Evolutionary conservation across 1,284 basidiomycete species (phyloP).

Genomic region (Austroboletus niveus): DNA sequence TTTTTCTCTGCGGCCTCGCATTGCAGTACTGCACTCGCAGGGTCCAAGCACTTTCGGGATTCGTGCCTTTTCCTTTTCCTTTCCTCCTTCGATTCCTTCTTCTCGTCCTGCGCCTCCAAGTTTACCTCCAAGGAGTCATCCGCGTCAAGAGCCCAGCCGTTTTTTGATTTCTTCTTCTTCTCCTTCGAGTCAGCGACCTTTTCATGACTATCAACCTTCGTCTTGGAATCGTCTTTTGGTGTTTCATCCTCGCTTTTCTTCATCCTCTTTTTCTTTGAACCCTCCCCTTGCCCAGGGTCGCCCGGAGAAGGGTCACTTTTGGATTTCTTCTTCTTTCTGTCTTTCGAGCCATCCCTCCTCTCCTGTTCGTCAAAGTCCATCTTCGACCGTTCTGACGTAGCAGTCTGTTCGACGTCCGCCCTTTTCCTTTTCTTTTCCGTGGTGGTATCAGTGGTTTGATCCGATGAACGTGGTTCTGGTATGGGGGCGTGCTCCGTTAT

Average conservation of each 20-base stretch:
- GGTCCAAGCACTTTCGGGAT: slow-evolving; percentile 1
- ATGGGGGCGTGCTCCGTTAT: not conserved
- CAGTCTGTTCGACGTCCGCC: not conserved
- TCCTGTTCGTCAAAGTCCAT: slow-evolving; percentile 4
- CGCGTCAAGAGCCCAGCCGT: not conserved
- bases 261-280: slow-evolving; percentile 1
- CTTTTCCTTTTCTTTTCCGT: not conserved
- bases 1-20: slow-evolving; percentile 10
- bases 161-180: slow-evolving; percentile 25
- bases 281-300: slow-evolving; percentile 1
- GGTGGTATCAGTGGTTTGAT: not conserved
- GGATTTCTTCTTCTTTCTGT: slow-evolving; percentile 23
- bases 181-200: slow-evolving; percentile 12
- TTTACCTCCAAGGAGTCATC: not conserved
- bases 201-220: slow-evolving; percentile 2
- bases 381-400: not conserved
- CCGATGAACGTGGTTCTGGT: not conserved
- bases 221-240: not conserved
- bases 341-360: slow-evolving; percentile 20
- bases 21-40: not conserved
- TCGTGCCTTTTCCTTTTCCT: slow-evolving; percentile 12
- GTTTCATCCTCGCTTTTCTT: slow-evolving; percentile 8
- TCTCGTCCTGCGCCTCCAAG: not conserved
- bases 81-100: not conserved
- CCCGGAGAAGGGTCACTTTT: slow-evolving; percentile 5